Evolutionary conservation across 1,139 yeast genomes (phyloP).

Genomic region (Scheffersomyces titani): DNA sequence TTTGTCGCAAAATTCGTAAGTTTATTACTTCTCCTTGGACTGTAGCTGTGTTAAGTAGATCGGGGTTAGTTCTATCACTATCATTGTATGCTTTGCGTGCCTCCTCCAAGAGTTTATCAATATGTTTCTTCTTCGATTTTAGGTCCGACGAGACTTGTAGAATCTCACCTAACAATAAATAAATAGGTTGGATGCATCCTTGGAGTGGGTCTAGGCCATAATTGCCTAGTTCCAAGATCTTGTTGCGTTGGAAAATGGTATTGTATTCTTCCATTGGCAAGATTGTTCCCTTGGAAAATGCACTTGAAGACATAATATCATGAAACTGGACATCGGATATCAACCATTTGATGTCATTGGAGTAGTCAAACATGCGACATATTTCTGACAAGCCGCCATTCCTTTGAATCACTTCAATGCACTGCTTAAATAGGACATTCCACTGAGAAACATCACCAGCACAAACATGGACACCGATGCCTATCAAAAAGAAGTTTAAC

Average conservation of each 20-base stretch:
- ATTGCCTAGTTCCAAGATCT: constrained; percentile 1
- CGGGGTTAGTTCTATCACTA: background rate
- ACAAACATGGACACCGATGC: constrained; percentile 17
- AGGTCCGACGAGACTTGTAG: constrained; percentile 2
- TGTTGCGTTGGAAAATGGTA: constrained; percentile 7
- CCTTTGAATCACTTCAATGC: constrained; percentile 10
- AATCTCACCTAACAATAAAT: constrained; percentile 7
- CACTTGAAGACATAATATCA: constrained; percentile 15
- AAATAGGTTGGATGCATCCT: constrained; percentile 9
- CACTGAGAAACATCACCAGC: constrained; percentile 18
- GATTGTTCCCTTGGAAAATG: constrained; percentile 13
- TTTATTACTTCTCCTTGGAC: background rate
- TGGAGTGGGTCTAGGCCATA: constrained; percentile 20
- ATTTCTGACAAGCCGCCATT: constrained; percentile 14
- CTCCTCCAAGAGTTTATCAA: background rate
- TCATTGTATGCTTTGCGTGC: background rate
- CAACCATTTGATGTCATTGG: constrained; percentile 19
- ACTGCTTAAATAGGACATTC: constrained; percentile 13
- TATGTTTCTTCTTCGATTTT: background rate
- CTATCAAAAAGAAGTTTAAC: constrained; percentile 11
- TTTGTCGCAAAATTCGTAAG: constrained; percentile 1
- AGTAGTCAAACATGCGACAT: constrained; percentile 9
- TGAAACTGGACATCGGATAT: constrained; percentile 16
- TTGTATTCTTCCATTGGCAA: constrained; percentile 12
- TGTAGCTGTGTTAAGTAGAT: background rate